Conservation (phyloP, 768 basidiomycete species). For the Mycena vulgaris region DNA sequence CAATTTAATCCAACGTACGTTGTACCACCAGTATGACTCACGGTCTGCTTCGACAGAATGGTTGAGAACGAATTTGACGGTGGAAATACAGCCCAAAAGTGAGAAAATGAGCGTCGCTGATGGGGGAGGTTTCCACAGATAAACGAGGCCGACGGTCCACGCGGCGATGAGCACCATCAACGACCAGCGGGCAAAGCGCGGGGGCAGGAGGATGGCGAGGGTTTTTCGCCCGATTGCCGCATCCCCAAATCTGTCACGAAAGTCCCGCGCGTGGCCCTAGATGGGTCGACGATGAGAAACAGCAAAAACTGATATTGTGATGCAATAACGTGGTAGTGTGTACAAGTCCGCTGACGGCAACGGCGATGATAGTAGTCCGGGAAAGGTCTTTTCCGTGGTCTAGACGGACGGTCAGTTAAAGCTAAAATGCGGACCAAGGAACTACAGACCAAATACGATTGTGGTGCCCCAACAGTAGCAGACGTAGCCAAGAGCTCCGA, state of each 20-base stretch:
- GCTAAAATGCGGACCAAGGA: not conserved
- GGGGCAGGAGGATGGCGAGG: conserved; percentile 39
- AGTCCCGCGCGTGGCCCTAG: conserved; percentile 44
- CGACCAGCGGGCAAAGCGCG: conserved; percentile 41
- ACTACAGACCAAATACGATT: conserved; percentile 37
- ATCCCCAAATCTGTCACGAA: conserved; percentile 42
- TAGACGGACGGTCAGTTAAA: not conserved
- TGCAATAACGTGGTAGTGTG: conserved; percentile 51
- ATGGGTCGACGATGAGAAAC: too few species aligned
- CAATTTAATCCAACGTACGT: conserved; percentile 16
- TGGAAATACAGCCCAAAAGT: conserved; percentile 17
- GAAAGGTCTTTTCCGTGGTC: conserved; percentile 38
- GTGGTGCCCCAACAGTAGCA: conserved; percentile 45
- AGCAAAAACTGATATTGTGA: not conserved
- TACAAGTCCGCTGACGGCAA: conserved; percentile 49
- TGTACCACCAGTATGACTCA: conserved; percentile 40
- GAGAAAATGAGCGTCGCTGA: conserved; percentile 16
- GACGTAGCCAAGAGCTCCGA: conserved; percentile 40
- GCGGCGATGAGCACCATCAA: conserved; percentile 27
- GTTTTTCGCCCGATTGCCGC: conserved; percentile 43
- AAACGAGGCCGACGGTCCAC: conserved; percentile 36
- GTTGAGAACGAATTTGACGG: conserved; percentile 35
- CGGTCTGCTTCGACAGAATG: conserved; percentile 39
- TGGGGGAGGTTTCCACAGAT: conserved; percentile 38
- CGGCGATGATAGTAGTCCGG: conserved; percentile 39